Evolutionary conservation across 2,329 filamentous ascomycete genomes (phyloP).

Genomic region (Fusarium incarnatum): DNA sequence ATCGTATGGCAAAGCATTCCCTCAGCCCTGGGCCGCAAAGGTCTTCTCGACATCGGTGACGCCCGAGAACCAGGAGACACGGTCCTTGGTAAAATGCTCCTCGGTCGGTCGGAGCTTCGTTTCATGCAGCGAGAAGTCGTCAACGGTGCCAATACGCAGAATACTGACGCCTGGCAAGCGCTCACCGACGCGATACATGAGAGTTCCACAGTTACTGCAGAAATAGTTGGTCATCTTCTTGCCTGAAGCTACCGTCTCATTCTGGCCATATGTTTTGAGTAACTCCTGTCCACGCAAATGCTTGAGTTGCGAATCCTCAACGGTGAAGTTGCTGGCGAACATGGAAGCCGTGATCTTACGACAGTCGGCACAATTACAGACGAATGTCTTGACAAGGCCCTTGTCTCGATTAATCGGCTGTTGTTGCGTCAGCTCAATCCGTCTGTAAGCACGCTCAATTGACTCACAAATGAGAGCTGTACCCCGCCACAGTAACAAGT

Average conservation of each 20-base stretch:
- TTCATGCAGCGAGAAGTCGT: neutral
- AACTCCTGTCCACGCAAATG: conserved; percentile 64
- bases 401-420: neutral
- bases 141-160: neutral
- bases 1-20: neutral
- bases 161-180: neutral
- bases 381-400: conserved; percentile 61
- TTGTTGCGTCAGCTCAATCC: neutral
- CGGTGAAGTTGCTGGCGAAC: conserved; percentile 69
- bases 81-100: neutral
- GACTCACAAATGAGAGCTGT: conserved; percentile 64
- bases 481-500: conserved; percentile 70
- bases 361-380: conserved; percentile 72
- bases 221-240: neutral
- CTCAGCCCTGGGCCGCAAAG: neutral
- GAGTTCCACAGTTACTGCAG: neutral
- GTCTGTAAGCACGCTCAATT: rapidly evolving
- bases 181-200: neutral
- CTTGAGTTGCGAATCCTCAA: conserved; percentile 58
- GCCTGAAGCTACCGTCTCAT: conserved; percentile 55
- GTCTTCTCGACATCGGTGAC: neutral
- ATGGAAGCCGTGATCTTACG: conserved; percentile 72
- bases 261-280: conserved; percentile 60
- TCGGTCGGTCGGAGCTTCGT: neutral
- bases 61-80: neutral